Base-by-base conservation (phyloP, 257 asterid species). In the Scutellaria minor region DNA sequence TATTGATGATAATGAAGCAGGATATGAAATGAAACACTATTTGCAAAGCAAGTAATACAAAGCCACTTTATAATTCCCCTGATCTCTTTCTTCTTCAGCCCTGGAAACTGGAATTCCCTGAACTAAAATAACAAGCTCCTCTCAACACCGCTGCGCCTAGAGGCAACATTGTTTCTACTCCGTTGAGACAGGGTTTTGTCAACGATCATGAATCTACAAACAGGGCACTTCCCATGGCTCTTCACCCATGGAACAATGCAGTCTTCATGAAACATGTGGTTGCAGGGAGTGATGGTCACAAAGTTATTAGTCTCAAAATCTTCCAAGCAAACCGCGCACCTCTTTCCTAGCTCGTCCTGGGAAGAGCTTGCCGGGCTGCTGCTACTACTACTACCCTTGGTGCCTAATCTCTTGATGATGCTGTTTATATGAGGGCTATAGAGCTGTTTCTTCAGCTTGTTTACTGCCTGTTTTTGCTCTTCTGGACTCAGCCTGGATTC, bases 231-330 rank as follows among this genome's bases (percentile, higher is more conserved):
- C 45, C 97, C 95, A 22, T 87, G 82, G 81, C 74, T 87, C 82
- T 80, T 90, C 53, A 89, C 94, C 98, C 98, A 93, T 2, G 96
- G 96, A 50, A 86, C 87, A 22, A 94, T 94, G 78, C 98, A 94
- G 2, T 88, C 96, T 66, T 88, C 96, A 18, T 94, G 98, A 66
- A 94, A 94, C 96, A 94, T 88, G 71, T 94, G 98, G 45, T 78
- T 75, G 84, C 98, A 91, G 0, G 98, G 96, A 12, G 98, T 91
- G 9, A 81, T 51, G 6, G 87, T 89, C 63, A 94, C 91, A 15
- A 79, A 75, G 71, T 89, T 84, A 54, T 75, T 86, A 6, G 89
- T 68, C 75, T 80, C 89, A 71, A 94, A 94, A 80, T 94, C 98
- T 9, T 94, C 98, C 75, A 94, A 77, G 79, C 97, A 94, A 68